Conservation (phyloP, 441 rosid genomes). For the Erodium moschatum region DNA sequence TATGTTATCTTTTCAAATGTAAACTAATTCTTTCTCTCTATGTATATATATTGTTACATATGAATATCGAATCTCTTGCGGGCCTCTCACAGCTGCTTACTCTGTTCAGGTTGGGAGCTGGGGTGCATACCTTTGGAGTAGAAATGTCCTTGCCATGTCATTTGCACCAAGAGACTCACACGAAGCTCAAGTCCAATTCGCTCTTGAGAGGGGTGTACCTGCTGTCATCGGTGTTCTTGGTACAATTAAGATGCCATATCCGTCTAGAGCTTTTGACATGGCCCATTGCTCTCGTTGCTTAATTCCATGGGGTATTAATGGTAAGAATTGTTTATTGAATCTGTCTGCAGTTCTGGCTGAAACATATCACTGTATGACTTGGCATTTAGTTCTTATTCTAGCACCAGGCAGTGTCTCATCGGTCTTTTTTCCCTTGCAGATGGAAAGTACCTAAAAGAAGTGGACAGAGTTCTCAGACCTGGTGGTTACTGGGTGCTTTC, state of each 20-base stretch:
- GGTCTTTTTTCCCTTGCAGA: constrained; percentile 25
- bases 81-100: neutral
- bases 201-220: constrained; percentile 95
- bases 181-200: constrained; percentile 97
- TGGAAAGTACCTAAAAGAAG: constrained; percentile 65
- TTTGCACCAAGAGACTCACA: constrained; percentile 97
- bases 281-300: too few species aligned
- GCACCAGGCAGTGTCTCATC: too few species aligned
- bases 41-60: too few species aligned
- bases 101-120: constrained; percentile 76
- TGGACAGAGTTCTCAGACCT: constrained; percentile 66
- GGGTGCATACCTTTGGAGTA: constrained; percentile 97
- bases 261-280: too few species aligned
- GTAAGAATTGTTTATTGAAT: constrained; percentile 31
- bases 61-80: too few species aligned
- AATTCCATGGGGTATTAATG: constrained; percentile 89
- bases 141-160: constrained; percentile 89
- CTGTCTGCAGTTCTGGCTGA: neutral
- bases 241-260: neutral
- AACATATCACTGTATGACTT: neutral
- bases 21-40: too few species aligned
- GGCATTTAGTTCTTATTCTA: too few species aligned
- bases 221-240: constrained; percentile 68
- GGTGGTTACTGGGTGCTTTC: constrained; percentile 75
- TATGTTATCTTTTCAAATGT: constrained; percentile 25